phyloP scores from a whole-genome alignment of 2,329 filamentous ascomycete genomes.

The Pseudogymnoascus verrucosus region DNA sequence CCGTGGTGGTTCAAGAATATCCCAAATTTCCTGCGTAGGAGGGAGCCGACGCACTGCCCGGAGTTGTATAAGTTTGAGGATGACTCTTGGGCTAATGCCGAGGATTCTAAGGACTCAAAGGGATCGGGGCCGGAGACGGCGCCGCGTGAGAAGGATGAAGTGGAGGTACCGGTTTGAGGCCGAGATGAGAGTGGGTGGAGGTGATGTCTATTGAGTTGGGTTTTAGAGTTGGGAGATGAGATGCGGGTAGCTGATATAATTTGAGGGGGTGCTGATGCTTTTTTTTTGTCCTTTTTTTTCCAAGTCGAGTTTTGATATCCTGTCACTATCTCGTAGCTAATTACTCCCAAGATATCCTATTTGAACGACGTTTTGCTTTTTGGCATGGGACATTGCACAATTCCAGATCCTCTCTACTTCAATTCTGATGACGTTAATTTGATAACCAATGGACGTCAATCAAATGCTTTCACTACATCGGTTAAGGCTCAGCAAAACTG shows the following conservation, averaged over 20 bases:
- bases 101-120: not conserved
- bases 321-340: not conserved
- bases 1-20: conserved; percentile 49
- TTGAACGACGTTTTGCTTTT: not conserved
- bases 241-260: not conserved
- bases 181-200: not conserved
- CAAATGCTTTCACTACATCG: not conserved
- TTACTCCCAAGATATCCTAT: not conserved
- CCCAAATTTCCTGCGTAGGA: not conserved
- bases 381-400: not conserved
- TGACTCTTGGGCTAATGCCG: conserved; percentile 12
- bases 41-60: conserved; percentile 9
- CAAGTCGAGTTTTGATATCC: not conserved
- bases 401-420: too few species aligned
- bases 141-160: not conserved
- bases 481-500: too few species aligned
- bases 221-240: not conserved
- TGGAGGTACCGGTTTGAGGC: not conserved
- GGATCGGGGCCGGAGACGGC: not conserved
- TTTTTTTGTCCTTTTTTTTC: not conserved
- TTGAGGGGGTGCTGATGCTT: not conserved
- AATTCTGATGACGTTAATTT: not conserved
- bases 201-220: not conserved
- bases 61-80: conserved; percentile 18
- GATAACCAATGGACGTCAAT: not conserved